A percentile compares a stretch with the other conserved stretches of the same genome.
phyloP scores from a whole-genome alignment of 176 grass and related monocot genomes.

The Juncus effusus region DNA sequence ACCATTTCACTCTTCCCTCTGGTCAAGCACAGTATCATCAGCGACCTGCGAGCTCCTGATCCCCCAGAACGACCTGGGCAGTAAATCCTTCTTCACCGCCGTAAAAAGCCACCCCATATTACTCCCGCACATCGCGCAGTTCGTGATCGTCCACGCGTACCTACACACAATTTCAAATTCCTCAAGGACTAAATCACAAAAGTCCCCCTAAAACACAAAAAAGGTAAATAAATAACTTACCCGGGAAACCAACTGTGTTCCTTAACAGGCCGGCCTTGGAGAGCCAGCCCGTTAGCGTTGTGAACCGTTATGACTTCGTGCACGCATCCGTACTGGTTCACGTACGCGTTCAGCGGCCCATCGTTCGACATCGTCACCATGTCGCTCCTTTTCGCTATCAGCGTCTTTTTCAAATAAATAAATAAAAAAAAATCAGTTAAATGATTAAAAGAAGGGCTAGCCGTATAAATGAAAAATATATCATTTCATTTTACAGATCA shows the following conservation, averaged over 20 bases:
- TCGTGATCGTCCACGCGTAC: constrained; percentile 65
- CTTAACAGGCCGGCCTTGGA: constrained; percentile 41
- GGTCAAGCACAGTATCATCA: constrained; percentile 43
- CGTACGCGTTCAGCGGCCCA: constrained; percentile 45
- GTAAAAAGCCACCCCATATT: constrained; percentile 84
- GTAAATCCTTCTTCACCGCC: constrained; percentile 46
- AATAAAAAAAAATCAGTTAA: not conserved
- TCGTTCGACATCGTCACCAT: constrained; percentile 68
- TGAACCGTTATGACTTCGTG: constrained; percentile 68
- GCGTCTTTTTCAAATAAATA: constrained; percentile 36
- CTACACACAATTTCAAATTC: constrained; percentile 35
- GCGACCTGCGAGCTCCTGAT: constrained; percentile 58
- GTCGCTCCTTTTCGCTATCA: constrained; percentile 65
- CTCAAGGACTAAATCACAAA: not conserved
- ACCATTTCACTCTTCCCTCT: not conserved
- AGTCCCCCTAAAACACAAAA: not conserved
- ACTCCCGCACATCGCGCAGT: constrained; percentile 49
- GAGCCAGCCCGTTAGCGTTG: constrained; percentile 46
- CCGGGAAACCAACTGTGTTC: constrained; percentile 87
- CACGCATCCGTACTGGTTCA: constrained; percentile 33
- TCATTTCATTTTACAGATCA: no score
- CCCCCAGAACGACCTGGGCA: constrained; percentile 90
- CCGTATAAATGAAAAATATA: no score
- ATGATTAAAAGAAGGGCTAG: not conserved
- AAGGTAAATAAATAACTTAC: constrained; percentile 33